Conservation (phyloP, 148 eudicot species). For the Euryodendron excelsum region DNA sequence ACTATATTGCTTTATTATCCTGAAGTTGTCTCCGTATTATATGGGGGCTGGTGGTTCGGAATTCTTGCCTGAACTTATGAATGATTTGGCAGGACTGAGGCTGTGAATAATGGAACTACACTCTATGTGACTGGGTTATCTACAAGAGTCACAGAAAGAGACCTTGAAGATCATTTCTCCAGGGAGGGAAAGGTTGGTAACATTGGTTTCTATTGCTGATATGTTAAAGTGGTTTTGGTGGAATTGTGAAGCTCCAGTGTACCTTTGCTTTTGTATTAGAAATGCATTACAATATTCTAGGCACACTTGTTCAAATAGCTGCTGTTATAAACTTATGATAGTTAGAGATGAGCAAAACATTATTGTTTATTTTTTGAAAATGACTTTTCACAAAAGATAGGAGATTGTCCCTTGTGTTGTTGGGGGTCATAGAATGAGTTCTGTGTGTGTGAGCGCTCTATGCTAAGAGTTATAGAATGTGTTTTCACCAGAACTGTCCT, state of each 20-base stretch:
- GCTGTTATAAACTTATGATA: neutral
- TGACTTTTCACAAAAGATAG: neutral
- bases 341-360: neutral
- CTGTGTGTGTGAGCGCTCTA: neutral
- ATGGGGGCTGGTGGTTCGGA: neutral
- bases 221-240: too few relatives aligned
- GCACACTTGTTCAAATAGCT: neutral
- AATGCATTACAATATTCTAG: neutral
- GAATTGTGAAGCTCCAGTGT: neutral
- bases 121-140: slow-evolving; percentile 96
- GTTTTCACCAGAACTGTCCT: neutral
- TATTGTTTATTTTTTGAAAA: neutral
- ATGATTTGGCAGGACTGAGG: slow-evolving; percentile 50
- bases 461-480: neutral
- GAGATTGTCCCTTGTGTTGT: neutral
- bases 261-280: neutral
- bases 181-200: slow-evolving; percentile 86
- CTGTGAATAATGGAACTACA: slow-evolving; percentile 70
- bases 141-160: slow-evolving; percentile 87
- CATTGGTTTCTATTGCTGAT: too few relatives aligned
- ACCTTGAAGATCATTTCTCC: slow-evolving; percentile 83
- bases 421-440: neutral
- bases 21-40: neutral
- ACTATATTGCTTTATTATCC: neutral
- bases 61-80: slow-evolving; percentile 7